phyloP scores from a whole-genome alignment of 139 green algal species.

The Chlamydomonas asymmetrica region DNA sequence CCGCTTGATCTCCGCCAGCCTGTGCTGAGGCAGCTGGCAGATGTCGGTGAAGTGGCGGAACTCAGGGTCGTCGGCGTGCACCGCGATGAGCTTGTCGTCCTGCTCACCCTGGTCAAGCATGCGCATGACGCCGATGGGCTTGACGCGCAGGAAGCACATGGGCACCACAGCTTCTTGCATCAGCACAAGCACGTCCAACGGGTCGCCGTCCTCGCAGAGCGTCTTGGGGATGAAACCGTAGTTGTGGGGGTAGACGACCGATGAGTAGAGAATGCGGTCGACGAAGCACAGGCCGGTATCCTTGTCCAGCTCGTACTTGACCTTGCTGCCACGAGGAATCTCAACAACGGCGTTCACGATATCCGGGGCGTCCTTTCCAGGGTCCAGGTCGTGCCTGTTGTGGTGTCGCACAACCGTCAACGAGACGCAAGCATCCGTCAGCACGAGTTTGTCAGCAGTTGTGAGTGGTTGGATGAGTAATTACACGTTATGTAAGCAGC shows the following conservation, averaged over 20 bases:
- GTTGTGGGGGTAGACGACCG: slow-evolving; percentile 95
- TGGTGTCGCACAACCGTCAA: too few relatives aligned
- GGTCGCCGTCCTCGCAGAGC: slow-evolving; percentile 93
- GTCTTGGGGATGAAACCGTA: slow-evolving; percentile 96
- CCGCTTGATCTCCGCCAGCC: slow-evolving; percentile 82
- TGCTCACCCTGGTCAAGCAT: slow-evolving; percentile 94
- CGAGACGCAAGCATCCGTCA: too few relatives aligned
- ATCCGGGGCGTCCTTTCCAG: slow-evolving; percentile 73
- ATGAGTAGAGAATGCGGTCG: slow-evolving; percentile 93
- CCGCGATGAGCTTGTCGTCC: slow-evolving; percentile 81
- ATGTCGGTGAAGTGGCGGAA: slow-evolving; percentile 89
- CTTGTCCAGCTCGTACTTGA: slow-evolving; percentile 98
- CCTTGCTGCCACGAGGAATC: slow-evolving; percentile 88
- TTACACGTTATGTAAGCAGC: too few relatives aligned
- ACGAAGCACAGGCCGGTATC: slow-evolving; percentile 75
- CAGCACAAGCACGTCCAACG: slow-evolving; percentile 91
- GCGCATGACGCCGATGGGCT: slow-evolving; percentile 92
- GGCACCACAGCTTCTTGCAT: slow-evolving; percentile 90
- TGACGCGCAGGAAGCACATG: slow-evolving; percentile 85
- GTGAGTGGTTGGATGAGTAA: too few relatives aligned
- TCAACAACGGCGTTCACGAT: slow-evolving; percentile 89
- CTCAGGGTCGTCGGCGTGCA: slow-evolving; percentile 93
- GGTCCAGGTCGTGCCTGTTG: slow-evolving; percentile 81
- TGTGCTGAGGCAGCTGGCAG: slow-evolving; percentile 84
- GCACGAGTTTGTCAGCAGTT: too few relatives aligned